phyloP scores from a whole-genome alignment of 108 stramenopile species.

The Conticribra weissflogii region DNA sequence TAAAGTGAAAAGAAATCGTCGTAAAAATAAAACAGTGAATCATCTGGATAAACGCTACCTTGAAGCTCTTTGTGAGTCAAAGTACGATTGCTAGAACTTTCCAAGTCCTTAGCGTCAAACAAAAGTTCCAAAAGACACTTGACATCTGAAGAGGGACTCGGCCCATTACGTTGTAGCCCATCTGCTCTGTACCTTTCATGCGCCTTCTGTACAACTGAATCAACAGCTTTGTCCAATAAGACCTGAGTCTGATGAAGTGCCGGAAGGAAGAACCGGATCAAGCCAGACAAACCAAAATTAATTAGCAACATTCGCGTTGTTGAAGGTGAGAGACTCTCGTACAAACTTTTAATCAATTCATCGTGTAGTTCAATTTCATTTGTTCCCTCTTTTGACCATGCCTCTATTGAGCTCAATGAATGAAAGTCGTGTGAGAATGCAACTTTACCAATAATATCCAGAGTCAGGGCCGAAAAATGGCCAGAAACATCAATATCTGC shows the following conservation, averaged over 20 bases:
- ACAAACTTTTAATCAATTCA: slow-evolving; percentile 40
- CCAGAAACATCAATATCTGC: slow-evolving; percentile 55
- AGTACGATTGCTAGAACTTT: slow-evolving; percentile 15
- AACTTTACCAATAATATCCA: slow-evolving; percentile 64
- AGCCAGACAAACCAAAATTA: slow-evolving; percentile 13
- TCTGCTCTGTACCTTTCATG: slow-evolving; percentile 17
- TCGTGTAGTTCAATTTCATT: slow-evolving; percentile 24
- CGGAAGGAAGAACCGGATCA: slow-evolving; percentile 42
- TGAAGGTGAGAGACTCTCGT: slow-evolving; percentile 25
- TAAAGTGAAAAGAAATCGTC: too few relatives aligned
- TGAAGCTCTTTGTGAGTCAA: slow-evolving; percentile 51
- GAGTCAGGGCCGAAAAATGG: slow-evolving; percentile 58
- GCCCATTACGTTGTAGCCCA: not conserved
- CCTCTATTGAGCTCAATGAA: slow-evolving; percentile 45
- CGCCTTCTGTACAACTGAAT: slow-evolving; percentile 51
- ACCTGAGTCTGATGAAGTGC: slow-evolving; percentile 2
- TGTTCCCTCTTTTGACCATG: slow-evolving; percentile 45
- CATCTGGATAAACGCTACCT: too few relatives aligned
- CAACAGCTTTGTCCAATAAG: slow-evolving; percentile 47
- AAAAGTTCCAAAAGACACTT: slow-evolving; percentile 56
- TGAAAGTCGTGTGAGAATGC: slow-evolving; percentile 67
- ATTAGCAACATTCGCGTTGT: slow-evolving; percentile 24
- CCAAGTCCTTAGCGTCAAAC: slow-evolving; percentile 49
- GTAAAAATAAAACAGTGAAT: too few relatives aligned
- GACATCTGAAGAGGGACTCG: not conserved